A percentile compares a stretch with the other conserved stretches of the same genome.
phyloP scores from a whole-genome alignment of 164 flowering plant genomes.

The Santalum album region DNA sequence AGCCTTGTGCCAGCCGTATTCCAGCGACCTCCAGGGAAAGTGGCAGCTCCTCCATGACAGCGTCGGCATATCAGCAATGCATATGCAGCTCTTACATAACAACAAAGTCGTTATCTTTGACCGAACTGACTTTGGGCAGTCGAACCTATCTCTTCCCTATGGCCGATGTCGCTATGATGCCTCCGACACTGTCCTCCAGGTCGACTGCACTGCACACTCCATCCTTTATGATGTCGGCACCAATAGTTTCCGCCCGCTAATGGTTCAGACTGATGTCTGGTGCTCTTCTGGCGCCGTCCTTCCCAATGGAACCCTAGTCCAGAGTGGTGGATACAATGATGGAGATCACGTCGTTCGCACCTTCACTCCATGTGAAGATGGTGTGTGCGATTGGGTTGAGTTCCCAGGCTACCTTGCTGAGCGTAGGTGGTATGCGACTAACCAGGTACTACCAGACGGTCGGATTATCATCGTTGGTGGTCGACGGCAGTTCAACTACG shows the following conservation, averaged over 20 bases:
- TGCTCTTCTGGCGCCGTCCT: constrained; percentile 52
- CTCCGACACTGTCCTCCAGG: constrained; percentile 17
- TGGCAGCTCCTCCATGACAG: constrained; percentile 34
- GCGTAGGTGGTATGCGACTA: constrained; percentile 51
- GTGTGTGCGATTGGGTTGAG: constrained; percentile 51
- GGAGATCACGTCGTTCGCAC: constrained; percentile 41
- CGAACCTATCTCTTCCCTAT: constrained; percentile 38
- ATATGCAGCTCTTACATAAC: constrained; percentile 52
- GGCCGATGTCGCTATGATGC: constrained; percentile 32
- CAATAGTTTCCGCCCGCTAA: constrained; percentile 35
- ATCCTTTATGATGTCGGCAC: constrained; percentile 30
- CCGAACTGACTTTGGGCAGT: constrained; percentile 55
- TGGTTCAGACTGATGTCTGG: constrained; percentile 53
- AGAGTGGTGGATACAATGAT: constrained; percentile 58
- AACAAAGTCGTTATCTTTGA: constrained; percentile 56
- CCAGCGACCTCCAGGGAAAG: constrained; percentile 13
- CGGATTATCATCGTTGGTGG: constrained; percentile 46
- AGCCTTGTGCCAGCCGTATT: not conserved
- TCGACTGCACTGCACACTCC: constrained; percentile 59
- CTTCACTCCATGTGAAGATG: constrained; percentile 25
- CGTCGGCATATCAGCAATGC: constrained; percentile 67
- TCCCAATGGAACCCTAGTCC: constrained; percentile 43
- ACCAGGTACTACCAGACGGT: constrained; percentile 49
- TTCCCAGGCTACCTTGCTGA: constrained; percentile 14
- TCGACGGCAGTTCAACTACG: constrained; percentile 41